phyloP scores from a whole-genome alignment of 2,329 filamentous ascomycete species.

The Colletotrichum godetiae region DNA sequence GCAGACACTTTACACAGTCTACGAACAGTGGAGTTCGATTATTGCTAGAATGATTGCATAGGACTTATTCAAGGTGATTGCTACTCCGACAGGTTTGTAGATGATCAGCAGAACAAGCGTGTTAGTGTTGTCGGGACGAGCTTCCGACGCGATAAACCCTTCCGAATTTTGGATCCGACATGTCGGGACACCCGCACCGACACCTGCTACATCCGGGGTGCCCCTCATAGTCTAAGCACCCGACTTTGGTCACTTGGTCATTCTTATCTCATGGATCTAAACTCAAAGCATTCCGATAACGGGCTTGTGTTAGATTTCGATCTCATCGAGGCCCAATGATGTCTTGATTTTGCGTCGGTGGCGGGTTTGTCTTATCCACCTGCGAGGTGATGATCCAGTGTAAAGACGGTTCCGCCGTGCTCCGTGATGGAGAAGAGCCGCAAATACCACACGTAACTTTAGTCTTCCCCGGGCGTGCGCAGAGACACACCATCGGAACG shows the following conservation, averaged over 20 bases:
- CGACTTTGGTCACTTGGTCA: constrained; percentile 13
- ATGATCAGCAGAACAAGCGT: no score
- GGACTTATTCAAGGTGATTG: no score
- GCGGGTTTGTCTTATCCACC: constrained; percentile 1
- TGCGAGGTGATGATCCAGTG: neutral
- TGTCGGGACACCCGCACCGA: constrained; percentile 19
- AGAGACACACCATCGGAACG: constrained; percentile 19
- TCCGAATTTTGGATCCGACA: constrained; percentile 26
- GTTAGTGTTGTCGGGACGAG: constrained; percentile 13
- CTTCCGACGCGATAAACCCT: constrained; percentile 7
- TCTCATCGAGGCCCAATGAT: constrained; percentile 4
- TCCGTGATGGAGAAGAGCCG: constrained; percentile 10
- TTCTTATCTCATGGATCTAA: constrained; percentile 31
- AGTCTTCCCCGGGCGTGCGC: neutral
- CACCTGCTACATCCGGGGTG: neutral
- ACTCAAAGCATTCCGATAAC: constrained; percentile 6
- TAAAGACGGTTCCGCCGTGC: neutral
- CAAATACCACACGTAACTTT: neutral
- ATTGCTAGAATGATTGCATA: no score
- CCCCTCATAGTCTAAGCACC: neutral
- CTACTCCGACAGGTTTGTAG: no score
- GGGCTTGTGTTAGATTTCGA: constrained; percentile 4
- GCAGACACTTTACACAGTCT: no score
- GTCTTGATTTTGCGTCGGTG: neutral
- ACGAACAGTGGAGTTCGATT: no score